Evolutionary conservation across 441 rosid genomes (phyloP).

Genomic region (Brassica hybrid): DNA sequence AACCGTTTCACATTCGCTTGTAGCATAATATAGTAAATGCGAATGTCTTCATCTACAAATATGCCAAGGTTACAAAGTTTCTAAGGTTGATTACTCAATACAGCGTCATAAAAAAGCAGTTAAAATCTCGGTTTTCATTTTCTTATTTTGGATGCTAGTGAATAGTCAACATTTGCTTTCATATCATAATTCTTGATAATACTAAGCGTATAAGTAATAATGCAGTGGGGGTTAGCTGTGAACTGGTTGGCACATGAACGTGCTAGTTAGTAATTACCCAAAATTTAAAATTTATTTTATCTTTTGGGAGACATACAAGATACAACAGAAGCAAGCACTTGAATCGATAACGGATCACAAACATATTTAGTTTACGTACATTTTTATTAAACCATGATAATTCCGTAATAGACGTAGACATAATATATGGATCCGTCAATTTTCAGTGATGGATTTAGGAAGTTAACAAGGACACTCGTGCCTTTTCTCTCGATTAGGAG

Average conservation of each 20-base stretch:
- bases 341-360: conserved; percentile 37
- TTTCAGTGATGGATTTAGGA: neutral
- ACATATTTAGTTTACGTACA: conserved; percentile 28
- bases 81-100: neutral
- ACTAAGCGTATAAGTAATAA: neutral
- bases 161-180: conserved; percentile 21
- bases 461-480: neutral
- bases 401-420: neutral
- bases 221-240: no score
- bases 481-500: neutral
- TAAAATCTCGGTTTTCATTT: conserved; percentile 15
- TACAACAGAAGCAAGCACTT: conserved; percentile 21
- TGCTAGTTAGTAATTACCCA: no score
- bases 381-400: conserved; percentile 22
- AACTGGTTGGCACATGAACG: no score
- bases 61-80: neutral
- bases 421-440: neutral
- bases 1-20: no score
- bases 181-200: conserved; percentile 9
- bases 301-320: no score
- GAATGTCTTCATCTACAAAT: neutral
- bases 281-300: no score
- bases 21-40: no score
- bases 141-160: conserved; percentile 16
- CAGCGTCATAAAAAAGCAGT: neutral